Percentiles rank a stretch among this genome's conserved stretches.
These are phyloP conservation scores for Microthlaspi erraticum DNA, from an alignment of 345 rosid genomes.

Conservation along the genomic window DNA sequence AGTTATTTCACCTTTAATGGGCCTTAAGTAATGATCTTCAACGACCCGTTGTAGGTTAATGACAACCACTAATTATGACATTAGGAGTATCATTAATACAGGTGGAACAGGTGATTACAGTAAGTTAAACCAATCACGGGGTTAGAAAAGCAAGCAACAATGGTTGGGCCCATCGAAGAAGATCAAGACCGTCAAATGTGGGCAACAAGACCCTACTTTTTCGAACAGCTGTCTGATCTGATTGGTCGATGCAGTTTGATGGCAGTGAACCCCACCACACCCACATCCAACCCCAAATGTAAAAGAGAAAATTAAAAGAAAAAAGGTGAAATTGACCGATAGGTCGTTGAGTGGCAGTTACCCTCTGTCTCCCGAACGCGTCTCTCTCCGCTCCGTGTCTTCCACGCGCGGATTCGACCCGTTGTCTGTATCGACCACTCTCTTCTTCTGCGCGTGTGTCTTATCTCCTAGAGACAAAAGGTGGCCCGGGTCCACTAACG, in stretches of 20 bases:
- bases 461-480: neutral
- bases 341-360: constrained; percentile 52
- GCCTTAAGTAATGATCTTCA: neutral
- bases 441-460: constrained; percentile 14
- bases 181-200: constrained; percentile 46
- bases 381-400: neutral
- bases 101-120: constrained; percentile 34
- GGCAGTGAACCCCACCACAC: constrained; percentile 36
- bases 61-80: constrained; percentile 9
- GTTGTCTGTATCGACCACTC: neutral
- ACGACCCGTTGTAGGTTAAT: constrained; percentile 8
- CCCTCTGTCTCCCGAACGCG: constrained; percentile 29
- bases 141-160: constrained; percentile 19
- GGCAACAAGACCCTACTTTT: neutral
- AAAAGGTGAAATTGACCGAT: constrained; percentile 32
- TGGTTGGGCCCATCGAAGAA: constrained; percentile 20
- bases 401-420: neutral
- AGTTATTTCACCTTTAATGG: neutral
- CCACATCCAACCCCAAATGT: constrained; percentile 25
- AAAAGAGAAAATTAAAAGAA: neutral
- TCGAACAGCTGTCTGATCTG: constrained; percentile 39
- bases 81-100: constrained; percentile 19
- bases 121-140: neutral
- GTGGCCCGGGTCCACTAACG: constrained; percentile 43
- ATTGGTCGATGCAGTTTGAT: constrained; percentile 44